Evolutionary conservation across 768 basidiomycete genomes (phyloP).

Genomic region (Podaxis sp.): DNA sequence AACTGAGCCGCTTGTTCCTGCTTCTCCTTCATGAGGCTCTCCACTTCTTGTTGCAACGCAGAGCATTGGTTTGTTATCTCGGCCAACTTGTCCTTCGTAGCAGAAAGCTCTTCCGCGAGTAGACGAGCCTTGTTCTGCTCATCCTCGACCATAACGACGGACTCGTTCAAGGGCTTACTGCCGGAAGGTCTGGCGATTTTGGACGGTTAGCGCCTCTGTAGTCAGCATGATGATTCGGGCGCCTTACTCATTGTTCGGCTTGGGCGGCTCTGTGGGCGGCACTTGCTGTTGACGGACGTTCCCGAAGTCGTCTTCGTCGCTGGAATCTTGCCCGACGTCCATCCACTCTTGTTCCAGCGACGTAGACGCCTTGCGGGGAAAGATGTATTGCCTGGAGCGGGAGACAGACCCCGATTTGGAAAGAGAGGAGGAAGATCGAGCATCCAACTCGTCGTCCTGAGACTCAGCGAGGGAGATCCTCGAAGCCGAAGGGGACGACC

Average conservation of each 20-base stretch:
- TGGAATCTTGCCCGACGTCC: constrained; percentile 10
- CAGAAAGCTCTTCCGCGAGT: constrained; percentile 2
- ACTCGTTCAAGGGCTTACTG: not conserved
- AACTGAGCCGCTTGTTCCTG: not conserved
- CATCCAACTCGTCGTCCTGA: not conserved
- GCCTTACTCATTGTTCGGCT: not conserved
- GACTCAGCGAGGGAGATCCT: not conserved
- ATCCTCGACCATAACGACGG: constrained; percentile 6
- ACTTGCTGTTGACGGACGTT: not conserved
- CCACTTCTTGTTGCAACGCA: not conserved
- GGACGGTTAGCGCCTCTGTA: not conserved
- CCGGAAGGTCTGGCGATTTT: not conserved
- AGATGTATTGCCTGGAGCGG: not conserved
- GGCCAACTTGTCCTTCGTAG: not conserved
- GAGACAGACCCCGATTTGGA: not conserved
- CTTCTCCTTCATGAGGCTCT: not conserved
- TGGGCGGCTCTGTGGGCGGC: not conserved
- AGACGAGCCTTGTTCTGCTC: not conserved
- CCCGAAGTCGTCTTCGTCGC: constrained; percentile 8
- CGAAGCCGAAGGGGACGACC: not conserved
- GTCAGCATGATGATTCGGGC: not conserved
- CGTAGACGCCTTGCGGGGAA: constrained; percentile 3
- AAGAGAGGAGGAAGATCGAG: not conserved
- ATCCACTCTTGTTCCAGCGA: constrained; percentile 13
- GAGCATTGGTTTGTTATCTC: not conserved